These are phyloP conservation scores for Pulicaria dysenterica DNA, from an alignment of 129 eudicot species.

Conservation along the genomic window DNA sequence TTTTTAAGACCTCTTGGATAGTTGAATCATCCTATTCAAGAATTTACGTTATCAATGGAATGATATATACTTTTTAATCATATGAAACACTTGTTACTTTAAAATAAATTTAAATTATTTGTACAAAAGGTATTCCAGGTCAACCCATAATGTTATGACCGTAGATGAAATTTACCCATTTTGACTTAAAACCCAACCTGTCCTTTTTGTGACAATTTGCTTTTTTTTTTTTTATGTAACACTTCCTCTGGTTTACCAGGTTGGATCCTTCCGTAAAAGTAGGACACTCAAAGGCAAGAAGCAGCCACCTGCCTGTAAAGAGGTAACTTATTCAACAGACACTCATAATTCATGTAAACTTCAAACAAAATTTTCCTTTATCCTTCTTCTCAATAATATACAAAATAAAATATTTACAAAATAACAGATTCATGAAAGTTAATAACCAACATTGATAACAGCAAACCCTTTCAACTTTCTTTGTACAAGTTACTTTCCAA, in stretches of 20 bases:
- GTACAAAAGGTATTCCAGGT: not conserved
- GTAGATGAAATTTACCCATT: not conserved
- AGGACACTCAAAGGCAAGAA: constrained; percentile 59
- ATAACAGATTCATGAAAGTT: not conserved
- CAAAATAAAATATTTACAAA: not conserved
- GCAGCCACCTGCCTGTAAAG: constrained; percentile 63
- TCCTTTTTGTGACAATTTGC: not conserved
- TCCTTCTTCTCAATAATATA: not conserved
- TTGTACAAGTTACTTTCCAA: not conserved
- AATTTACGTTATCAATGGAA: not conserved
- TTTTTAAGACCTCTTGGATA: not conserved
- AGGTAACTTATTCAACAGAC: constrained; percentile 39
- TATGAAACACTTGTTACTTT: not conserved
- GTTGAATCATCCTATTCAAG: not conserved
- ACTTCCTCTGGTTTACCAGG: constrained; percentile 40
- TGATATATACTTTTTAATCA: too few species aligned
- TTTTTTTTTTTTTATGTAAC: not conserved
- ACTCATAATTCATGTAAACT: not conserved
- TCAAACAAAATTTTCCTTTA: not conserved
- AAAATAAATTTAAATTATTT: not conserved
- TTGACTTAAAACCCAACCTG: not conserved
- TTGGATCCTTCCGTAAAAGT: constrained; percentile 70
- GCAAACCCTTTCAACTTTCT: not conserved
- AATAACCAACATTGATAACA: not conserved
- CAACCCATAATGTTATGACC: not conserved